Percentiles rank a stretch among this genome's conserved stretches.
Conservation (phyloP, 169 alveolate species). For the Plasmodium sp. region DNA sequence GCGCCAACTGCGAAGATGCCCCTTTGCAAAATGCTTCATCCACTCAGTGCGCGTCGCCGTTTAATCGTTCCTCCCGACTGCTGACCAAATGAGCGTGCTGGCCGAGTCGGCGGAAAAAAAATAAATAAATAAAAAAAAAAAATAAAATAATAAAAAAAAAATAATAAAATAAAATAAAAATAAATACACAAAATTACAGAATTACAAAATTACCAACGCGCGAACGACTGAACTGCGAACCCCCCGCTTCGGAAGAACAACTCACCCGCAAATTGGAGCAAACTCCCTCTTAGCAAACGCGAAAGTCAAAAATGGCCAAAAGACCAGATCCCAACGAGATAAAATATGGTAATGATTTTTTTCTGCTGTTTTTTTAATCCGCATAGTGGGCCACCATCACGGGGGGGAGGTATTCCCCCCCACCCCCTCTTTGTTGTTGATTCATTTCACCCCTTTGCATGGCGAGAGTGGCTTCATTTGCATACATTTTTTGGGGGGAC, state of each 20-base stretch:
- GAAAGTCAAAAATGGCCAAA: slow-evolving; percentile 79
- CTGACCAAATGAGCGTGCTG: neutral
- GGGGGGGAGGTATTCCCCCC: neutral
- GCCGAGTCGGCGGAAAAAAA: neutral
- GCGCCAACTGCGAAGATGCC: neutral
- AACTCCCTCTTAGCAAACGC: slow-evolving; percentile 4
- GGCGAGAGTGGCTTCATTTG: neutral
- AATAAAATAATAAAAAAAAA: too few species aligned
- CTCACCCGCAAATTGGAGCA: neutral
- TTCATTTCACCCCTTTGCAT: neutral
- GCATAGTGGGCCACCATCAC: neutral
- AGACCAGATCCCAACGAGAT: slow-evolving; percentile 87
- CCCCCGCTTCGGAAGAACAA: neutral
- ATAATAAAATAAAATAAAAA: neutral
- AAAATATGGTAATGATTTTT: slow-evolving; percentile 79
- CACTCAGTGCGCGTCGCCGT: neutral
- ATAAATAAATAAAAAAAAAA: too few species aligned
- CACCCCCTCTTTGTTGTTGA: neutral
- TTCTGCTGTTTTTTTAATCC: neutral
- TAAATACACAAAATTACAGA: neutral
- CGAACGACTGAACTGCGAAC: neutral
- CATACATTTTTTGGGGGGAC: neutral
- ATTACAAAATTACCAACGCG: neutral
- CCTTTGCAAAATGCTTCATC: neutral
- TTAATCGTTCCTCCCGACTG: neutral